Conservation (phyloP, 305 asterid species). For the Fraxinus xanthoxyloides region DNA sequence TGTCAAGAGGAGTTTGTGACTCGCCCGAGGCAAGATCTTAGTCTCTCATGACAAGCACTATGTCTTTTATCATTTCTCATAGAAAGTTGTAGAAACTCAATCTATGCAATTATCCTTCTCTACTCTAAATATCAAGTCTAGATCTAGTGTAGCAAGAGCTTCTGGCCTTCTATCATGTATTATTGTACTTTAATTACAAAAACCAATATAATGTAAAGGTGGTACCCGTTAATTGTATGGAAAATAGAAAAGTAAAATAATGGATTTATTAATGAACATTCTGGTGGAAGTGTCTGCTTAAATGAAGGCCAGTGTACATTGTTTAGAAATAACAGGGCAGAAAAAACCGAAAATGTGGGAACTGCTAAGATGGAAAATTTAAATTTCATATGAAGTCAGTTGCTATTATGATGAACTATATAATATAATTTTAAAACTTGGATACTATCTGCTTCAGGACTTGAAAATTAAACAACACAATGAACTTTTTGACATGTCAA, state of each 20-base stretch:
- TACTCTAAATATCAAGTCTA: not conserved
- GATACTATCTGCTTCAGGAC: not conserved
- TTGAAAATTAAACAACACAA: not conserved
- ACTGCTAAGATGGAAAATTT: constrained; percentile 12
- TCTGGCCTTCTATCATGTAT: not conserved
- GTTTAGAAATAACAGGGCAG: not conserved
- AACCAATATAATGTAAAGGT: not conserved
- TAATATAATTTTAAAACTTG: not conserved
- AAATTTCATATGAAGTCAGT: not conserved
- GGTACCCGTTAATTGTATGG: not conserved
- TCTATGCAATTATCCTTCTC: not conserved
- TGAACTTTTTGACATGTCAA: not conserved
- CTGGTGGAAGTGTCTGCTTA: not conserved
- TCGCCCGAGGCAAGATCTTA: not conserved
- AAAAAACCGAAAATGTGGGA: not conserved
- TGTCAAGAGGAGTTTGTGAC: not conserved
- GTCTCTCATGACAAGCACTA: not conserved
- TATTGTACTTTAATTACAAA: not conserved
- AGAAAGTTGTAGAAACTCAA: not conserved
- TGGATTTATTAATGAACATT: not conserved
- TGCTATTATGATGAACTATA: not conserved
- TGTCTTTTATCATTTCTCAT: not conserved
- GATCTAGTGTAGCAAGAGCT: not conserved
- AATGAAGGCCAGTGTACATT: not conserved
- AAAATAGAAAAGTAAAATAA: not conserved